A percentile compares a stretch with the other conserved stretches of the same genome.
Evolutionary conservation across 768 basidiomycete species (phyloP).

Genomic region (Psilocybe subaeruginosa): DNA sequence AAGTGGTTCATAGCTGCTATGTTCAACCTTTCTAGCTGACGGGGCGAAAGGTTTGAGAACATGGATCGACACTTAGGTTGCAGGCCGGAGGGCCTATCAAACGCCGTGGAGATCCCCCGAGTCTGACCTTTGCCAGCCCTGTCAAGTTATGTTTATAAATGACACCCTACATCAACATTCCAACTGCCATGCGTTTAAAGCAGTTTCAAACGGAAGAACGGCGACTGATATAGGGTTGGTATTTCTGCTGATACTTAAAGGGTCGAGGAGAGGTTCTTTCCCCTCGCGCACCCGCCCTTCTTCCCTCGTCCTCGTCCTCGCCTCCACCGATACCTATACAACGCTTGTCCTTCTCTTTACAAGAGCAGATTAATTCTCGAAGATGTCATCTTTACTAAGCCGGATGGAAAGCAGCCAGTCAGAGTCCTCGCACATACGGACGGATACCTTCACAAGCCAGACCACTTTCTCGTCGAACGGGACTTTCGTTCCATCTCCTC

Average conservation of each 20-base stretch:
- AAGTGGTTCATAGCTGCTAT: too few species aligned
- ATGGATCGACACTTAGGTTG: too few species aligned
- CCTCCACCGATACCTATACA: too few species aligned
- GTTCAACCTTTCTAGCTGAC: too few species aligned
- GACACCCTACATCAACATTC: constrained; percentile 13
- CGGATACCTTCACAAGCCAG: background rate
- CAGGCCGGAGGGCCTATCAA: too few species aligned
- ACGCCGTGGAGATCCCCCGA: too few species aligned
- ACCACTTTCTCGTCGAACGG: background rate
- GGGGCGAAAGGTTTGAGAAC: too few species aligned
- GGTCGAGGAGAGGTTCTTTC: background rate
- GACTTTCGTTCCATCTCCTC: constrained; percentile 4
- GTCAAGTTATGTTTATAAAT: background rate
- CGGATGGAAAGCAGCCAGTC: background rate
- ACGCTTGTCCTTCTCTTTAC: background rate
- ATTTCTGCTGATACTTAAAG: background rate
- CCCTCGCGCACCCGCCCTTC: background rate
- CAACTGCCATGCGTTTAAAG: constrained; percentile 4
- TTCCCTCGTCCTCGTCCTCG: too few species aligned
- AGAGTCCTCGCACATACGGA: background rate
- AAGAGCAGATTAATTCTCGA: background rate
- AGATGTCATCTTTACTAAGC: background rate
- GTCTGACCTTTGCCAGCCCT: background rate
- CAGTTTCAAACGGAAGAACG: constrained; percentile 2
- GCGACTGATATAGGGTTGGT: background rate